A percentile compares a stretch with the other conserved stretches of the same genome.
These are phyloP conservation scores for Nitzschia putrida DNA, from an alignment of 108 stramenopile species.

Conservation along the genomic window DNA sequence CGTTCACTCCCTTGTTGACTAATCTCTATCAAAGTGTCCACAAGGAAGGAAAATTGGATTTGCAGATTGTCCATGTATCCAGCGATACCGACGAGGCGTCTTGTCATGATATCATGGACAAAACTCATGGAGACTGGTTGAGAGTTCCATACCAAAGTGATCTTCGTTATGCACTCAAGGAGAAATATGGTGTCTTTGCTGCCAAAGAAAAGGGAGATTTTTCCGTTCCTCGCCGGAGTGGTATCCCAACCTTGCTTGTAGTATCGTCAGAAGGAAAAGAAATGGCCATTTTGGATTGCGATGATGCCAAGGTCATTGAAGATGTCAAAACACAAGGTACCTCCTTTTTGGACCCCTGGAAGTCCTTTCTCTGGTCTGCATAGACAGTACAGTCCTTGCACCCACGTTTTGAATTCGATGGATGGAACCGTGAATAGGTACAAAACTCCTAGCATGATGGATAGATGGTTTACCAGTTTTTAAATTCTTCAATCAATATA, in stretches of 20 bases:
- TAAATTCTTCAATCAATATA: constrained; percentile 34
- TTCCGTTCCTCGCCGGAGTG: constrained; percentile 4
- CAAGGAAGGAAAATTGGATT: constrained; percentile 13
- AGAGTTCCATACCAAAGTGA: constrained; percentile 6
- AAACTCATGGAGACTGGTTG: constrained; percentile 21
- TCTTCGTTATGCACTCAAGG: not conserved
- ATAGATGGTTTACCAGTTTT: no score
- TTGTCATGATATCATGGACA: constrained; percentile 2
- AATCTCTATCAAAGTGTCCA: constrained; percentile 40
- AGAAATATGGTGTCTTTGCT: constrained; percentile 28
- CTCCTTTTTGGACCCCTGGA: constrained; percentile 18
- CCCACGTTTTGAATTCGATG: no score
- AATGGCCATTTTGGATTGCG: constrained; percentile 22
- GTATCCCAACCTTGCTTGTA: constrained; percentile 23
- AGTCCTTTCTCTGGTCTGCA: constrained; percentile 13
- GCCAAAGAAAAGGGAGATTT: constrained; percentile 18
- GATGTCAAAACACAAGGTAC: constrained; percentile 12
- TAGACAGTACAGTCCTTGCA: no score
- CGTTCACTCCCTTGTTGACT: constrained; percentile 50
- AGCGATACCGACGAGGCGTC: constrained; percentile 43
- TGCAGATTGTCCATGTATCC: constrained; percentile 52
- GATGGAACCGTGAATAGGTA: no score
- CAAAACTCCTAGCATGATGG: no score
- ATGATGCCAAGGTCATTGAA: constrained; percentile 14
- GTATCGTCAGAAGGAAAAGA: constrained; percentile 8